Percentiles rank a stretch among this genome's conserved stretches.
Conservation (phyloP, 1,284 basidiomycete species). For the Rhodotorula mucilaginosa region DNA sequence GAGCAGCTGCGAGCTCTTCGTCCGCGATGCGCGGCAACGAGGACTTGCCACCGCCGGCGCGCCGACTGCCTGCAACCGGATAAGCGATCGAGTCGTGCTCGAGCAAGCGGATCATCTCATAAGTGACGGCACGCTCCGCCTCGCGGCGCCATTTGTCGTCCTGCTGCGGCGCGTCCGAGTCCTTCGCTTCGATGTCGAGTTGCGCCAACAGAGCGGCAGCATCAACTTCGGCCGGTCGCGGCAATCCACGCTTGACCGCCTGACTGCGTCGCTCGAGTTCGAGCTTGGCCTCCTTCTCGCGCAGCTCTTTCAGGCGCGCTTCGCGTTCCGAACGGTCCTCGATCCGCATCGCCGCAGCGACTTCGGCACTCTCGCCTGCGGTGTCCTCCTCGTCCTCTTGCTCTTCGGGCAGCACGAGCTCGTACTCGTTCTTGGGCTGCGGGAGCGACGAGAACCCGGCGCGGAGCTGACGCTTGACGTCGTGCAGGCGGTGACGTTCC, state of each 20-base stretch:
- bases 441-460: conserved; percentile 82
- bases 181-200: conserved; percentile 58
- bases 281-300: conserved; percentile 73
- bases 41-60: conserved; percentile 70
- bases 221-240: conserved; percentile 82
- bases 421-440: conserved; percentile 95
- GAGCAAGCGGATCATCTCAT: conserved; percentile 75
- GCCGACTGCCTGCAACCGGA: conserved; percentile 79
- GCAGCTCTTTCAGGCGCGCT: conserved; percentile 64
- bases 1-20: conserved; percentile 70
- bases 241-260: conserved; percentile 77
- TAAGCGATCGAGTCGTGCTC: conserved; percentile 84
- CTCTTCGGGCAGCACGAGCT: conserved; percentile 84
- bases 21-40: conserved; percentile 75
- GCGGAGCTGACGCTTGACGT: conserved; percentile 69
- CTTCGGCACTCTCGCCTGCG: conserved; percentile 28
- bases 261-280: conserved; percentile 76
- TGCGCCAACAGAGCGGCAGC: conserved; percentile 60
- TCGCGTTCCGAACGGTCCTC: conserved; percentile 94
- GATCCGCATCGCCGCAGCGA: conserved; percentile 53
- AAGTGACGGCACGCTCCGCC: conserved; percentile 65
- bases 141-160: conserved; percentile 45
- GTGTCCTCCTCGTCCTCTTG: conserved; percentile 57
- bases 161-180: conserved; percentile 48
- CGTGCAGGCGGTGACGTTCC: conserved; percentile 61